Conservation (phyloP, 257 asterid genomes). For the Handroanthus guayacan region DNA sequence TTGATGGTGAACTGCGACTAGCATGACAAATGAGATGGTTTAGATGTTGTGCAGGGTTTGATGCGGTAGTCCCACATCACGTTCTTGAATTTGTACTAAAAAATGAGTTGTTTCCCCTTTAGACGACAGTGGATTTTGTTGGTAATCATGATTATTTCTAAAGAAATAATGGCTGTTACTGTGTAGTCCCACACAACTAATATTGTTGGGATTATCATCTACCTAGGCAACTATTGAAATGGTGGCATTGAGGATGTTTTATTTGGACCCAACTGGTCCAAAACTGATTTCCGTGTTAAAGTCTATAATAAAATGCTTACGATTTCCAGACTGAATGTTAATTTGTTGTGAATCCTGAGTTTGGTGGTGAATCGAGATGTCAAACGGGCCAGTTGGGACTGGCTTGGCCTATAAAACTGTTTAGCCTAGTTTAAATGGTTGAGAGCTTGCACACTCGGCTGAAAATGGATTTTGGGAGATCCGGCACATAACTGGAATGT, state of each 20-base stretch:
- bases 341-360: not conserved
- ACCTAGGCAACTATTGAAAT: not conserved
- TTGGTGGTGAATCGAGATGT: not conserved
- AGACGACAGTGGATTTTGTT: constrained; percentile 8
- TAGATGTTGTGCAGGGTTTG: not conserved
- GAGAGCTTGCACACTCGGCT: too few relatives aligned
- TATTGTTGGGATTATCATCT: constrained; percentile 23
- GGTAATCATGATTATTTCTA: not conserved
- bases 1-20: constrained; percentile 1
- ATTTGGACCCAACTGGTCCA: not conserved
- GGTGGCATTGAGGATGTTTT: not conserved
- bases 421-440: too few relatives aligned
- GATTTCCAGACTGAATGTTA: not conserved
- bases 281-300: not conserved
- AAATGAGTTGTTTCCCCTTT: not conserved
- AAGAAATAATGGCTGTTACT: not conserved
- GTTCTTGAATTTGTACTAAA: not conserved
- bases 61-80: not conserved
- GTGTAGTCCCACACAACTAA: not conserved
- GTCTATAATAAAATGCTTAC: not conserved
- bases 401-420: too few relatives aligned
- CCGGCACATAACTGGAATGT: too few relatives aligned
- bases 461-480: too few relatives aligned
- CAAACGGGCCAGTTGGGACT: too few relatives aligned
- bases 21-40: not conserved